Conservation (phyloP, 2,329 filamentous ascomycete species). For the Alternaria sp. region DNA sequence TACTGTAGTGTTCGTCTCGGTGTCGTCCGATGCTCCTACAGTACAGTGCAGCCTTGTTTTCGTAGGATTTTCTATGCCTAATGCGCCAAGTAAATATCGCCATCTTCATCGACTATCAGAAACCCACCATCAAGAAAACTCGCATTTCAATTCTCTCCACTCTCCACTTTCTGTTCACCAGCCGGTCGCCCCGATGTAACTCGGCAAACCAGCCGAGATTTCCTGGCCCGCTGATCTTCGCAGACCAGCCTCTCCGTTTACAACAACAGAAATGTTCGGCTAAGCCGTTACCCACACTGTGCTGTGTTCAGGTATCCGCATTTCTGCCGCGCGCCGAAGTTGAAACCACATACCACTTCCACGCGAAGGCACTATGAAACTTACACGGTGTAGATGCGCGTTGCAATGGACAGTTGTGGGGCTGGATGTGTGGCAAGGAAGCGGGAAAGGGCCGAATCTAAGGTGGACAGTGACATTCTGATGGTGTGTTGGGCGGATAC, state of each 20-base stretch:
- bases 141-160: not conserved
- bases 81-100: not conserved
- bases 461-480: not conserved
- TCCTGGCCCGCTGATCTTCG: not conserved
- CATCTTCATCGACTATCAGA: not conserved
- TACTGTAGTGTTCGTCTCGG: conserved; percentile 2
- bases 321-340: conserved; percentile 8
- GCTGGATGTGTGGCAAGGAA: not conserved
- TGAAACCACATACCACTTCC: conserved; percentile 6
- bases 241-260: not conserved
- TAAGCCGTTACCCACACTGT: not conserved
- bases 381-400: not conserved
- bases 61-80: not conserved
- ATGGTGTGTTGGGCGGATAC: not conserved
- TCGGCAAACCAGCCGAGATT: conserved; percentile 2
- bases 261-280: conserved; percentile 1
- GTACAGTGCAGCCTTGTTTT: not conserved
- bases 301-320: not conserved
- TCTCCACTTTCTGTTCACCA: not conserved
- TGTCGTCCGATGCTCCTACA: not conserved
- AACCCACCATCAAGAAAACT: not conserved
- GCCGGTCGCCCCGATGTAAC: not conserved
- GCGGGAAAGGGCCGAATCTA: not conserved
- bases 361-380: conserved; percentile 5
- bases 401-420: not conserved